phyloP scores from a whole-genome alignment of 2,329 filamentous ascomycete species.

The Penicillium frequentans region DNA sequence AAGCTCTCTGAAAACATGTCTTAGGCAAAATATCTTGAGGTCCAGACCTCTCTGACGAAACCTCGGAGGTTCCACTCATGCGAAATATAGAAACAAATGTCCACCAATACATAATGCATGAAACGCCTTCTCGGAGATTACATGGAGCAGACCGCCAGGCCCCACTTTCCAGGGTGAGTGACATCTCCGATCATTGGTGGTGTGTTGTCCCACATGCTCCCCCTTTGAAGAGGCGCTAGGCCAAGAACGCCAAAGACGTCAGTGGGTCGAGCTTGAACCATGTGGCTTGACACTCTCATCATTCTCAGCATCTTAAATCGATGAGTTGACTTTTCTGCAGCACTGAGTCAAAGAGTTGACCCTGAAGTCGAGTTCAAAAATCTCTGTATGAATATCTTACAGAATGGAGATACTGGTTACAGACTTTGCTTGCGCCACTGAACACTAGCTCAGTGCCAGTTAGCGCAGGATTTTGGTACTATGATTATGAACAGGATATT shows the following conservation, averaged over 20 bases:
- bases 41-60: neutral
- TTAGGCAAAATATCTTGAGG: neutral
- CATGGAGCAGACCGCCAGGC: neutral
- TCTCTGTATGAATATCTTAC: neutral
- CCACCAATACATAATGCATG: neutral
- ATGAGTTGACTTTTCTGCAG: too few relatives aligned
- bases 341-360: too few relatives aligned
- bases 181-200: neutral
- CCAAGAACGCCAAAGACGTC: neutral
- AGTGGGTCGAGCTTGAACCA: neutral
- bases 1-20: neutral
- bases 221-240: neutral
- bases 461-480: neutral
- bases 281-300: neutral
- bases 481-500: neutral
- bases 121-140: neutral
- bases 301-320: too few relatives aligned
- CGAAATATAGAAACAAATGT: neutral
- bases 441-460: neutral
- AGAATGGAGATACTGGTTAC: neutral
- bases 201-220: neutral
- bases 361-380: neutral
- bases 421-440: neutral
- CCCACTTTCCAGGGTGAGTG: neutral
- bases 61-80: neutral